Base-by-base conservation (phyloP, 2,329 filamentous ascomycete genomes). In the Diaporthe citriasiana region DNA sequence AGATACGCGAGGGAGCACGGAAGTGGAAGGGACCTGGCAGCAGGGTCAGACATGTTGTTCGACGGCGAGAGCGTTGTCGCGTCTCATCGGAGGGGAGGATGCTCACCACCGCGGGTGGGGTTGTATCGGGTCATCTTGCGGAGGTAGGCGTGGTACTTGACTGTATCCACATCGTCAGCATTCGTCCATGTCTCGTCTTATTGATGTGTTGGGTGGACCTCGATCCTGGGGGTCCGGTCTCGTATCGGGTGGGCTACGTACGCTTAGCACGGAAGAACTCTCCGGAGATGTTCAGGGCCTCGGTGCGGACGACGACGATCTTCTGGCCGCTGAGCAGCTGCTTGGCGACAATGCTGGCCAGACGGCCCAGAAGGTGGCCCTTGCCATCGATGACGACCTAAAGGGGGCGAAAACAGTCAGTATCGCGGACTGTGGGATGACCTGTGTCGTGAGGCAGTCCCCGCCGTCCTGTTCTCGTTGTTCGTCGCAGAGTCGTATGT, bases 211-310 rank as follows among this genome's bases (percentile, higher is more conserved):
- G 40, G 35, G 53, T 56, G 22, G 50, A 42, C 47, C 38, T 45
- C 45, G 60, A 51, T 38, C 35, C 50, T 13, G 50, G 22, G 4
- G 27, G 51, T 47, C 57, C 19, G 53, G 60, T 47, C 38, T 68
- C 35, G 76, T 72, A n/a, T 72, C 76, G 78, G 76, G 78, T 77
- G 79, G 78, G 78, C 33, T 84, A 98, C 96, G 88, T 98, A 99
- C 97, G 94, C 94, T 99, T 99, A 82, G 96, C 93, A 88, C 97
- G 95, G 94, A 99, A 99, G 94, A 99, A 99, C 91, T 98, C 97
- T 90, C 97, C 97, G 82, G 97, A 99, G 92, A 99, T 99, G 93
- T 99, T 99, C 87, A 99, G 93, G 83, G 95, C 95, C 90, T 99
- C 97, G 89, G 94, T 97, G 91, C 97, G 95, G 86, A 99, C 97